These are phyloP conservation scores for Ensete ventricosum DNA, from an alignment of 176 grass and related monocot genomes.

Conservation along the genomic window DNA sequence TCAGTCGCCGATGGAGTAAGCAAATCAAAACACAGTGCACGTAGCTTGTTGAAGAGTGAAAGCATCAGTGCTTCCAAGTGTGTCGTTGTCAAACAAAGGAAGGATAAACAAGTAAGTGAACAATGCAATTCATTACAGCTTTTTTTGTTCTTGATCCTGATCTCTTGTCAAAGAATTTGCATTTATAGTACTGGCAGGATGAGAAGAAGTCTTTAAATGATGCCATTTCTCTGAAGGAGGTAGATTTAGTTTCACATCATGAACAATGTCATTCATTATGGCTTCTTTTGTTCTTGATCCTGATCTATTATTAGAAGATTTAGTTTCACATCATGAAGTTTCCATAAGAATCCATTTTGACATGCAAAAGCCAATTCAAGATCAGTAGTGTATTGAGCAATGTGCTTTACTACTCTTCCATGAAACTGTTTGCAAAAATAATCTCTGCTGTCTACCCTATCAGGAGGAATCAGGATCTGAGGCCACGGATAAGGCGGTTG, in stretches of 20 bases:
- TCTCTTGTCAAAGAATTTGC: background rate
- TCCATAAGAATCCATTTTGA: too few species aligned
- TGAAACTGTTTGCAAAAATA: background rate
- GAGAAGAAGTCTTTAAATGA: background rate
- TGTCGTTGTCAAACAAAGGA: conserved; percentile 47
- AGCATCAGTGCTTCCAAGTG: conserved; percentile 85
- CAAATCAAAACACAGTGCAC: conserved; percentile 39
- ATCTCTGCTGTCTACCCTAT: background rate
- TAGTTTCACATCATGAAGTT: background rate
- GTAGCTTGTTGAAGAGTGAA: conserved; percentile 83
- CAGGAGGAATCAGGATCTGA: conserved; percentile 4
- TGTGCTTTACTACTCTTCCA: background rate
- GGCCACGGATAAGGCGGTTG: background rate
- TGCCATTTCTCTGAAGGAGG: background rate
- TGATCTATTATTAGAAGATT: background rate
- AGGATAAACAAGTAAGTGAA: conserved; percentile 55
- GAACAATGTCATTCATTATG: background rate
- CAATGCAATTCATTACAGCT: background rate
- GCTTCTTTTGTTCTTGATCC: background rate
- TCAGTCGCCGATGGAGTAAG: conserved; percentile 55
- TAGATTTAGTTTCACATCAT: background rate
- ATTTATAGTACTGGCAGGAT: background rate
- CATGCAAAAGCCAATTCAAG: background rate
- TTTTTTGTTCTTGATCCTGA: background rate
- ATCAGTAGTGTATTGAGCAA: too few species aligned